A percentile compares a stretch with the other conserved stretches of the same genome.
Conservation (phyloP, 257 asterid genomes). For the Osmanthus fragrans region DNA sequence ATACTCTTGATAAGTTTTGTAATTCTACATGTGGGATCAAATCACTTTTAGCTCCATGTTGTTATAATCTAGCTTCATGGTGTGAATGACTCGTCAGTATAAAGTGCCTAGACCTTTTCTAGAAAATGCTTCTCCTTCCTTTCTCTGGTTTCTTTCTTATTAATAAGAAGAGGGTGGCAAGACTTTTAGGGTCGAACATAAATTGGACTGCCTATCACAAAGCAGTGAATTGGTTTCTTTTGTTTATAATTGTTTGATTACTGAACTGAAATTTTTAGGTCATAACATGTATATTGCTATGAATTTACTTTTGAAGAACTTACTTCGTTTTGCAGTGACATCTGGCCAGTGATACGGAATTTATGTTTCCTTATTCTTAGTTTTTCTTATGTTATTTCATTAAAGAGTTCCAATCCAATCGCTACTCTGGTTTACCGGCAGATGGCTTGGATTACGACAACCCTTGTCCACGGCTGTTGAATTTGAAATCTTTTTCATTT, state of each 20-base stretch:
- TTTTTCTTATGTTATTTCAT: not conserved
- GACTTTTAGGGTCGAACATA: not conserved
- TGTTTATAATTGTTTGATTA: not conserved
- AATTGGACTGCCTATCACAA: not conserved
- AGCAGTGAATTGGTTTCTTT: not conserved
- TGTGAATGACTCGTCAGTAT: not conserved
- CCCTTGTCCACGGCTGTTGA: not conserved
- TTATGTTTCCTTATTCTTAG: not conserved
- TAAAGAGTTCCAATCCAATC: not conserved
- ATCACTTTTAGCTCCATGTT: not conserved
- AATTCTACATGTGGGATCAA: not conserved
- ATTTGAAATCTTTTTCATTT: not conserved
- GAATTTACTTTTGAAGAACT: not conserved
- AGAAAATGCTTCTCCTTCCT: not conserved
- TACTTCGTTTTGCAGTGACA: not conserved
- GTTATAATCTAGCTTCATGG: not conserved
- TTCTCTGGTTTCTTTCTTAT: not conserved
- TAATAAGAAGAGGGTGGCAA: not conserved
- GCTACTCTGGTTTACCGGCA: not conserved
- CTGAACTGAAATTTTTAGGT: not conserved
- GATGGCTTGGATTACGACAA: not conserved
- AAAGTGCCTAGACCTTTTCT: not conserved
- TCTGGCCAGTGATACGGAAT: not conserved
- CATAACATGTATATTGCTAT: not conserved
- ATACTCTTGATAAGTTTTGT: not conserved